Conservation (phyloP, 1,139 yeast genomes). For the Magnusiomyces starmeri region DNA sequence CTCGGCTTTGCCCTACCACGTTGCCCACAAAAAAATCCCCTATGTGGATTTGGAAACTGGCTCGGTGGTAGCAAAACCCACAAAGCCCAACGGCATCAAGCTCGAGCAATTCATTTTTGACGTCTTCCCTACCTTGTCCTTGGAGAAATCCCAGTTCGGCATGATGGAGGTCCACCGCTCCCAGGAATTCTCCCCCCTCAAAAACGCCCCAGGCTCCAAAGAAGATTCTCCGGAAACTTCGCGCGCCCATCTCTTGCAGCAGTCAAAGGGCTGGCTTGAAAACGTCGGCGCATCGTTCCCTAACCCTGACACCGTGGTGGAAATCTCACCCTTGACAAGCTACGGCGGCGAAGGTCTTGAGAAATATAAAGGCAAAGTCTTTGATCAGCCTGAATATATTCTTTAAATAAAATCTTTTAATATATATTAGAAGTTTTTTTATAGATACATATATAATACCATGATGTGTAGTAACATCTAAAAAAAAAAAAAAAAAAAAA, state of each 20-base stretch:
- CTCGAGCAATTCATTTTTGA: constrained; percentile 96
- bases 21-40: constrained; percentile 87
- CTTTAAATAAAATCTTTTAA: neutral
- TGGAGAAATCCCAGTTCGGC: constrained; percentile 58
- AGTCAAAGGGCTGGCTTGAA: constrained; percentile 72
- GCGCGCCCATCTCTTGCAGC: constrained; percentile 51
- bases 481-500: neutral
- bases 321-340: constrained; percentile 66
- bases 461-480: neutral
- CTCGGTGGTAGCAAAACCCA: constrained; percentile 46
- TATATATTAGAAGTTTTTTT: constrained; percentile 1
- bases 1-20: constrained; percentile 75
- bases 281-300: constrained; percentile 55
- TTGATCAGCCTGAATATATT: constrained; percentile 8
- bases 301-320: constrained; percentile 50
- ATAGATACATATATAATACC: constrained; percentile 1
- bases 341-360: constrained; percentile 83
- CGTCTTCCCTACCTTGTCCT: constrained; percentile 73
- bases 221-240: constrained; percentile 86
- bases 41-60: constrained; percentile 45
- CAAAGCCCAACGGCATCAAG: constrained; percentile 80
- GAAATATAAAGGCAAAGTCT: constrained; percentile 44
- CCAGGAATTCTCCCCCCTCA: constrained; percentile 88
- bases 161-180: constrained; percentile 83
- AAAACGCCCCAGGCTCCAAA: constrained; percentile 76